Percentiles rank a stretch among this genome's conserved stretches.
phyloP scores from a whole-genome alignment of 306 rosid genomes.

The Fagus crenata region DNA sequence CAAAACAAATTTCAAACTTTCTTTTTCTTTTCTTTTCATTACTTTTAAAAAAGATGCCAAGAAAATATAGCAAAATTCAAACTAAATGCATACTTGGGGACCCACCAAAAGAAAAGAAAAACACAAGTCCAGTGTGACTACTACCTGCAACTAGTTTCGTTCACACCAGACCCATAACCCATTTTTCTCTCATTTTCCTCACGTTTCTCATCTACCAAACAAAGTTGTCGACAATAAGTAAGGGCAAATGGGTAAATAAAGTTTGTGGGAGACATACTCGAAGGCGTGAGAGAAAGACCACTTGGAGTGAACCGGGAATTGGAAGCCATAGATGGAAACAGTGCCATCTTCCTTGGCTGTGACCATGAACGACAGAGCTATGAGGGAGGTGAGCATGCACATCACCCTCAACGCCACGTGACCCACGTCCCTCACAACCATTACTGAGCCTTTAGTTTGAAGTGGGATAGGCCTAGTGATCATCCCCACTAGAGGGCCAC shows the following conservation, averaged over 20 bases:
- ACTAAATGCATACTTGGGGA: background rate
- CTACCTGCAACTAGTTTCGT: too few relatives aligned
- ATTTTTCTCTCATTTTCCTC: background rate
- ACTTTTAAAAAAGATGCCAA: background rate
- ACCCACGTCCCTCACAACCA: conserved; percentile 45
- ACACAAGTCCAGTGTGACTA: too few relatives aligned
- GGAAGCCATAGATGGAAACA: conserved; percentile 59
- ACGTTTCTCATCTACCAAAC: conserved; percentile 6
- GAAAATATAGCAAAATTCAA: background rate
- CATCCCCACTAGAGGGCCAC: conserved; percentile 40
- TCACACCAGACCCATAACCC: background rate
- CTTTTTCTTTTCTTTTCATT: background rate
- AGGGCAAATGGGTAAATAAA: conserved; percentile 7
- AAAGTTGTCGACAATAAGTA: background rate
- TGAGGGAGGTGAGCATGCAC: conserved; percentile 50
- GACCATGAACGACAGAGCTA: conserved; percentile 64
- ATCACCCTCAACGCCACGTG: conserved; percentile 50
- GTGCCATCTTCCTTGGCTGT: conserved; percentile 63
- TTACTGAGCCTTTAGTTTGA: background rate
- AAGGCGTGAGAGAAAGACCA: conserved; percentile 80
- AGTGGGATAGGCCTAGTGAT: background rate
- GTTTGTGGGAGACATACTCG: conserved; percentile 46
- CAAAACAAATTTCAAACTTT: background rate
- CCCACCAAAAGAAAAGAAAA: background rate
- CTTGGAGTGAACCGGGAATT: conserved; percentile 63